Percentiles rank a stretch among this genome's conserved stretches.
Evolutionary conservation across 2,329 filamentous ascomycete species (phyloP).

Genomic region (Coccinonectria pachysandricola): DNA sequence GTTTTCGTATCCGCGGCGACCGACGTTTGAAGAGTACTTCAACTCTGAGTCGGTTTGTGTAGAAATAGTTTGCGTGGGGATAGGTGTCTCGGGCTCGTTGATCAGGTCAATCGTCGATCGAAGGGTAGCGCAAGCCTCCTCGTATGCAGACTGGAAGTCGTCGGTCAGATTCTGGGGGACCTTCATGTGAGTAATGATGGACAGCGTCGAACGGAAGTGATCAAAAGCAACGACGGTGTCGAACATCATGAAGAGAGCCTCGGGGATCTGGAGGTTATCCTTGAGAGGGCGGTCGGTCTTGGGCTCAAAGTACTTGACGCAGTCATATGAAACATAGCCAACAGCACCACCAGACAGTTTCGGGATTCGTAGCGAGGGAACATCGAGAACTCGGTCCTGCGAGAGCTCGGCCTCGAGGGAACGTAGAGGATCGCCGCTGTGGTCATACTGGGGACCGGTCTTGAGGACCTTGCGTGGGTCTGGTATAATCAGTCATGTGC

Average conservation of each 20-base stretch:
- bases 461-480: conserved; percentile 70
- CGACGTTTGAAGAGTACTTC: conserved; percentile 86
- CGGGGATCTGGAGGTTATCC: conserved; percentile 79
- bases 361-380: conserved; percentile 75
- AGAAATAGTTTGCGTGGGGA: conserved; percentile 57
- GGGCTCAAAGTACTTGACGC: conserved; percentile 94
- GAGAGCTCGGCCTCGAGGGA: conserved; percentile 71
- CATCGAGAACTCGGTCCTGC: conserved; percentile 66
- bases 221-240: conserved; percentile 93
- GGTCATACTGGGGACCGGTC: conserved; percentile 80
- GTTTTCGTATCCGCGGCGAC: conserved; percentile 75
- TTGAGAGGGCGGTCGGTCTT: conserved; percentile 85
- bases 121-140: conserved; percentile 48
- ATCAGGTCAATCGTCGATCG: conserved; percentile 60
- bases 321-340: conserved; percentile 96
- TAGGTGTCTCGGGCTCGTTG: conserved; percentile 61
- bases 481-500: conserved; percentile 9
- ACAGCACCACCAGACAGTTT: conserved; percentile 86
- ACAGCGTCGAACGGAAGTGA: conserved; percentile 85
- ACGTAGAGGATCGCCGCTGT: conserved; percentile 74
- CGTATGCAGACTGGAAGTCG: conserved; percentile 32
- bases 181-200: conserved; percentile 83
- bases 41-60: conserved; percentile 56
- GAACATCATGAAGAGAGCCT: conserved; percentile 94
- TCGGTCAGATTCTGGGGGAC: conserved; percentile 48